Conservation (phyloP, 352 stramenopile genomes). For the Pythium aquatile region DNA sequence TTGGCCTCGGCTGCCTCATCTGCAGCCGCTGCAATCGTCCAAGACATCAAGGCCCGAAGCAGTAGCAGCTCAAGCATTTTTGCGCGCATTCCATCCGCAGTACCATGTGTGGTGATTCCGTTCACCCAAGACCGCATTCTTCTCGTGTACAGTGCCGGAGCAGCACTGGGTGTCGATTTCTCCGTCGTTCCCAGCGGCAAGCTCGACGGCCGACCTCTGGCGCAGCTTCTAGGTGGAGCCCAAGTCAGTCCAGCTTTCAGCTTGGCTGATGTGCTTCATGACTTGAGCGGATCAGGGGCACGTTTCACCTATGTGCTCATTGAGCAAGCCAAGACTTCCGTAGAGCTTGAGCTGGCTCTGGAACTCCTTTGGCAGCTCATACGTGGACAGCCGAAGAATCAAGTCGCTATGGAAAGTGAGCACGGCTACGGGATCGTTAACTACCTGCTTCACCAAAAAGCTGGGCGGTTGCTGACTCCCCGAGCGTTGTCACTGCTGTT, state of each 20-base stretch:
- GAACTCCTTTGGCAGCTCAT: slow-evolving; percentile 40
- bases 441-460: slow-evolving; percentile 61
- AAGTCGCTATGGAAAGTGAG: slow-evolving; percentile 65
- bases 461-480: slow-evolving; percentile 31
- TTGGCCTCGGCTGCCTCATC: slow-evolving; percentile 59
- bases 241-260: slow-evolving; percentile 25
- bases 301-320: slow-evolving; percentile 58
- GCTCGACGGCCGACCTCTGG: slow-evolving; percentile 52
- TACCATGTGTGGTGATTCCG: slow-evolving; percentile 47
- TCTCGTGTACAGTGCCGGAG: slow-evolving; percentile 47
- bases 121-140: slow-evolving; percentile 49
- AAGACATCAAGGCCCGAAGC: slow-evolving; percentile 58
- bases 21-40: slow-evolving; percentile 61
- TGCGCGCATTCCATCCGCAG: slow-evolving; percentile 48
- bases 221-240: slow-evolving; percentile 55
- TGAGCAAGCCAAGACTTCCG: slow-evolving; percentile 35
- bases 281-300: slow-evolving; percentile 45
- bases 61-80: slow-evolving; percentile 40
- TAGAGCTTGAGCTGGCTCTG: slow-evolving; percentile 50
- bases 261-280: slow-evolving; percentile 41
- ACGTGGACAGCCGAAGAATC: slow-evolving; percentile 37
- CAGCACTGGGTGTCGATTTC: slow-evolving; percentile 35
- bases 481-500: slow-evolving; percentile 44
- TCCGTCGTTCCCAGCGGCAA: slow-evolving; percentile 47
- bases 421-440: slow-evolving; percentile 75